phyloP scores from a whole-genome alignment of 306 rosid genomes.

The Vigna hirtella region DNA sequence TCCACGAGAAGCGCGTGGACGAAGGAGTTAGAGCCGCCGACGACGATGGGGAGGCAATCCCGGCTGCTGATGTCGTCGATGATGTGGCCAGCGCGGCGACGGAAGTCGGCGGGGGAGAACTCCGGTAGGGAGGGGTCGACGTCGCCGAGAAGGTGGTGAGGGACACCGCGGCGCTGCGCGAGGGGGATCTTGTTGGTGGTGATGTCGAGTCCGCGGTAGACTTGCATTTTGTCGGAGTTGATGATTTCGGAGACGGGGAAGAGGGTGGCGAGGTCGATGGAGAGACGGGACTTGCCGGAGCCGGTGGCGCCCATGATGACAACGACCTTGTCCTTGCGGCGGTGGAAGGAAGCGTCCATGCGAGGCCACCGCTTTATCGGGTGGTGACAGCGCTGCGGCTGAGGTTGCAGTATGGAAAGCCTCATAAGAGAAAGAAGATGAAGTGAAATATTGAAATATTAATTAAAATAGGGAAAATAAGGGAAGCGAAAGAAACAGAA shows the following conservation, averaged over 20 bases:
- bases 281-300: slow-evolving; percentile 81
- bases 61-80: slow-evolving; percentile 50
- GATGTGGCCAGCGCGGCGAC: slow-evolving; percentile 47
- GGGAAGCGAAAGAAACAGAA: neutral
- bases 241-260: slow-evolving; percentile 70
- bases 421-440: slow-evolving; percentile 44
- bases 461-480: neutral
- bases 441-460: neutral
- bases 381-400: slow-evolving; percentile 14
- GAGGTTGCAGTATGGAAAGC: slow-evolving; percentile 48
- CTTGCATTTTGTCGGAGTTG: slow-evolving; percentile 92
- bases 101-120: slow-evolving; percentile 63
- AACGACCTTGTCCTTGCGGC: slow-evolving; percentile 67
- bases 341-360: slow-evolving; percentile 56
- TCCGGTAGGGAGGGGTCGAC: slow-evolving; percentile 57
- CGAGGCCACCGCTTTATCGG: slow-evolving; percentile 32
- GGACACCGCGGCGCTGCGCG: slow-evolving; percentile 60
- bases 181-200: slow-evolving; percentile 87
- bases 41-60: slow-evolving; percentile 68
- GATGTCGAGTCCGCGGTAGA: slow-evolving; percentile 78
- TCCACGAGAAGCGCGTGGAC: slow-evolving; percentile 68
- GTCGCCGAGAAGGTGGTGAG: slow-evolving; percentile 85
- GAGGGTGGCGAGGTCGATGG: slow-evolving; percentile 77
- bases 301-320: slow-evolving; percentile 92
- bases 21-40: slow-evolving; percentile 92